These are phyloP conservation scores for Candida gigantensis DNA, from an alignment of 1,139 yeast species.

Conservation along the genomic window DNA sequence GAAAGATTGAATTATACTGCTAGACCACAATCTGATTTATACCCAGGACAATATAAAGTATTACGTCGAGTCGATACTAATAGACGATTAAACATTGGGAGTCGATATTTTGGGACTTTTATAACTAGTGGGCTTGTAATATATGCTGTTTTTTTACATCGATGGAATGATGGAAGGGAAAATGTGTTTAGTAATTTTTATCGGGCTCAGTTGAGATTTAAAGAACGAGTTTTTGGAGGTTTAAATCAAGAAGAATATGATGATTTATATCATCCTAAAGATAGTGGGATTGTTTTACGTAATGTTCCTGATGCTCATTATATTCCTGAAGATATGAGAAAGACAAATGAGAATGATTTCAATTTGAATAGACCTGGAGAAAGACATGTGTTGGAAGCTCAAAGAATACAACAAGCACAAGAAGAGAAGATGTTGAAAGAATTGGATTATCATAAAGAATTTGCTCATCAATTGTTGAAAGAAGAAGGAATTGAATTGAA, in stretches of 20 bases:
- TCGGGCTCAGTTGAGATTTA: conserved; percentile 55
- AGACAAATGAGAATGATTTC: conserved; percentile 40
- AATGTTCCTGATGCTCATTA: conserved; percentile 46
- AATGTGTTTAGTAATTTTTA: conserved; percentile 72
- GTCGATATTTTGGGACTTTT: conserved; percentile 51
- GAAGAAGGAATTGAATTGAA: conserved; percentile 21
- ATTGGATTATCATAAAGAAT: conserved; percentile 39
- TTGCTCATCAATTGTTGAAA: conserved; percentile 32
- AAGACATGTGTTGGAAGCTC: conserved; percentile 75
- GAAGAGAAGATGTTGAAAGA: conserved; percentile 68
- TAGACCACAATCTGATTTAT: conserved; percentile 68
- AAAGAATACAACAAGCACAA: conserved; percentile 64
- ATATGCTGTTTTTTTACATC: conserved; percentile 68
- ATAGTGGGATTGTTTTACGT: conserved; percentile 33
- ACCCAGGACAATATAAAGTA: conserved; percentile 79
- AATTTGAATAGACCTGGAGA: conserved; percentile 71
- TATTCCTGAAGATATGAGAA: conserved; percentile 40
- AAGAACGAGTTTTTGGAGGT: conserved; percentile 51
- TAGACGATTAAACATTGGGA: conserved; percentile 56
- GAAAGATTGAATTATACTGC: conserved; percentile 75
- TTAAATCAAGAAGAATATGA: conserved; percentile 60
- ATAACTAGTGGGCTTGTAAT: conserved; percentile 48
- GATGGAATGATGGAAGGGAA: conserved; percentile 86
- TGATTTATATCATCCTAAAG: conserved; percentile 56
- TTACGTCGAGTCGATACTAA: conserved; percentile 61